A percentile compares a stretch with the other conserved stretches of the same genome.
These are phyloP conservation scores for Xerocomus brunneocitrinus DNA, from an alignment of 768 basidiomycete species.

Conservation along the genomic window DNA sequence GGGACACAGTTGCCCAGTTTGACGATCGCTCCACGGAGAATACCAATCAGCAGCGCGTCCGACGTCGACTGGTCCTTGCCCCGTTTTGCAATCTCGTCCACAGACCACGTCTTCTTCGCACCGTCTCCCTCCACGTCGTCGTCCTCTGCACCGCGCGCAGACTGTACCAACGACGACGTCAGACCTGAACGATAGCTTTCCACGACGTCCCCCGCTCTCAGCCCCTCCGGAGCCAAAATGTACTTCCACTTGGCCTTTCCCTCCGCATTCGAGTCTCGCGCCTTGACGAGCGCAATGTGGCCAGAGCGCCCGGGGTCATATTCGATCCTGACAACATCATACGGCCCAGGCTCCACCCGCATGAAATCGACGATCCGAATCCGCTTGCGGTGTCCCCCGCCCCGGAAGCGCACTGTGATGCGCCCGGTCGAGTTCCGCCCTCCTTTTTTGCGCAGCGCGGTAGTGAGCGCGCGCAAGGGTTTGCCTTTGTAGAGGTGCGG, in stretches of 20 bases:
- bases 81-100: conserved; percentile 21
- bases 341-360: conserved; percentile 71
- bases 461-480: conserved; percentile 80
- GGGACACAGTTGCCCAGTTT: conserved; percentile 93
- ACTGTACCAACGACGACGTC: conserved; percentile 62
- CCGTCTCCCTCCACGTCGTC: background rate
- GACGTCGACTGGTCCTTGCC: conserved; percentile 36
- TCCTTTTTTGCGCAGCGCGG: conserved; percentile 77
- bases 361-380: conserved; percentile 85
- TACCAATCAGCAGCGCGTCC: conserved; percentile 72
- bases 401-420: conserved; percentile 84
- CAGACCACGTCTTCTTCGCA: conserved; percentile 12
- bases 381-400: conserved; percentile 87
- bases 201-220: conserved; percentile 84
- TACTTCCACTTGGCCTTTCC: conserved; percentile 74
- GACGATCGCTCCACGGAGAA: conserved; percentile 78
- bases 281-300: conserved; percentile 87
- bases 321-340: conserved; percentile 91
- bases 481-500: conserved; percentile 80
- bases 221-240: conserved; percentile 86
- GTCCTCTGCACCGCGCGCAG: conserved; percentile 24
- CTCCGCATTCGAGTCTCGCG: conserved; percentile 48
- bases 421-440: conserved; percentile 80
- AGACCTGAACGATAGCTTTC: conserved; percentile 84
- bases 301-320: conserved; percentile 94